These are phyloP conservation scores for Ilyonectria sp. DNA, from an alignment of 2,329 filamentous ascomycete species.

Conservation along the genomic window DNA sequence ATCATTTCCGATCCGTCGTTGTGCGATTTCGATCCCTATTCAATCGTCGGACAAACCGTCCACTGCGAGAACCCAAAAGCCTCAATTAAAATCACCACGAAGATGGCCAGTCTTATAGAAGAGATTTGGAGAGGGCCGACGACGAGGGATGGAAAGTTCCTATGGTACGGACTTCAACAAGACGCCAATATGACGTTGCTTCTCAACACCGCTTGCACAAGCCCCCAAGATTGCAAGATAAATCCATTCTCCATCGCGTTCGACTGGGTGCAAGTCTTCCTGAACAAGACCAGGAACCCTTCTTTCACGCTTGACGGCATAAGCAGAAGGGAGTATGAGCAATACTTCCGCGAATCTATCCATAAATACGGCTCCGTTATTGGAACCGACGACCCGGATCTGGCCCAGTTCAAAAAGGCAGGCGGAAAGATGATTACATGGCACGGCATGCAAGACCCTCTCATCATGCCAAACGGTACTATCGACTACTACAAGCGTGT, in stretches of 20 bases:
- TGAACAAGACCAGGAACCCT: slow-evolving; percentile 6
- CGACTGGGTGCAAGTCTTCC: slow-evolving; percentile 26
- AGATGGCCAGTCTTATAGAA: slow-evolving; percentile 20
- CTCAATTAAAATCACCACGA: slow-evolving; percentile 11
- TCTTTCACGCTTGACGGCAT: no score
- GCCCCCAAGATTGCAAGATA: slow-evolving; percentile 4
- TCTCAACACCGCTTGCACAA: slow-evolving; percentile 29
- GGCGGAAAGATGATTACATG: slow-evolving; percentile 38
- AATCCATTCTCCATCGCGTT: slow-evolving; percentile 22
- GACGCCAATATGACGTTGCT: slow-evolving; percentile 12
- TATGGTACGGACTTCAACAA: slow-evolving; percentile 33
- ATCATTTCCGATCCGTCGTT: slow-evolving; percentile 36
- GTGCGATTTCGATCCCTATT: slow-evolving; percentile 43
- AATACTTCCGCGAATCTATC: slow-evolving; percentile 29
- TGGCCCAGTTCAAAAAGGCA: slow-evolving; percentile 30
- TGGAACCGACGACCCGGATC: slow-evolving; percentile 33
- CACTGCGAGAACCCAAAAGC: slow-evolving; percentile 27
- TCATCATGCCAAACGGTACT: slow-evolving; percentile 31
- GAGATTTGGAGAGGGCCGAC: slow-evolving; percentile 30
- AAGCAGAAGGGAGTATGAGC: slow-evolving; percentile 9
- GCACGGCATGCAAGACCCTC: slow-evolving; percentile 39
- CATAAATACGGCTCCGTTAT: slow-evolving; percentile 35
- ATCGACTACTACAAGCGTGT: slow-evolving; percentile 34
- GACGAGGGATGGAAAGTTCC: slow-evolving; percentile 26
- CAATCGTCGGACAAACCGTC: slow-evolving; percentile 32